Conservation (phyloP, 2,329 filamentous ascomycete genomes). For the Myrmaecium sp. region DNA sequence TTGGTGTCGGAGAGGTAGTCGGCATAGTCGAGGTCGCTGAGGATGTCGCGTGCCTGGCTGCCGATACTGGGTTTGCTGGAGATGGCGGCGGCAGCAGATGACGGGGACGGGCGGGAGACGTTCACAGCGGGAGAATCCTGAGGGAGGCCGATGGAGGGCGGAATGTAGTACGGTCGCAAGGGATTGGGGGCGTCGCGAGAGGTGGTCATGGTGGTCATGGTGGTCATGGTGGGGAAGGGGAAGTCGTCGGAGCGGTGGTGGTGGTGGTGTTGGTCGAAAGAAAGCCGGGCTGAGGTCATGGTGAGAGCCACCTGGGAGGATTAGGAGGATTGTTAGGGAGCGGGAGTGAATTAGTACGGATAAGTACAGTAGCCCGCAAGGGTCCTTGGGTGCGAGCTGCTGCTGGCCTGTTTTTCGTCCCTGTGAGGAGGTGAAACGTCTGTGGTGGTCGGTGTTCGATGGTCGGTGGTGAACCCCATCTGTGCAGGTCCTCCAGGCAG, state of each 20-base stretch:
- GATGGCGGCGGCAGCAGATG: slow-evolving; percentile 8
- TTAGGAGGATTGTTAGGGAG: too few species aligned
- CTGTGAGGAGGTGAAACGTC: too few species aligned
- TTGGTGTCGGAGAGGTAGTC: slow-evolving; percentile 67
- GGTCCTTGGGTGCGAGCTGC: too few species aligned
- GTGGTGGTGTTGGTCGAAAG: slow-evolving; percentile 6
- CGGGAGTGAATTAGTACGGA: too few species aligned
- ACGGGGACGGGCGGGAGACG: slow-evolving; percentile 8
- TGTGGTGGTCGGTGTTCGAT: too few species aligned
- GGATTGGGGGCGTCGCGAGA: slow-evolving; percentile 39
- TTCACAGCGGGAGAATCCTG: slow-evolving; percentile 24
- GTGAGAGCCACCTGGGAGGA: too few species aligned
- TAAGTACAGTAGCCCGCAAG: too few species aligned
- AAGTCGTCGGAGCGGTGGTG: slow-evolving; percentile 4
- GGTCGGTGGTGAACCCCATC: too few species aligned
- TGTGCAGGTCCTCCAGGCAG: too few species aligned
- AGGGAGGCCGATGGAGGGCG: slow-evolving; percentile 47
- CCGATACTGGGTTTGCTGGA: slow-evolving; percentile 31
- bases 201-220: slow-evolving; percentile 28
- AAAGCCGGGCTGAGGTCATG: slow-evolving; percentile 2
- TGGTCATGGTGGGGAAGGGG: slow-evolving; percentile 5
- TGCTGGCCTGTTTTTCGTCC: too few species aligned
- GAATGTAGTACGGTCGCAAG: slow-evolving; percentile 54
- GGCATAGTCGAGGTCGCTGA: slow-evolving; percentile 82
- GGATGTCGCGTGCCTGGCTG: slow-evolving; percentile 60